phyloP scores from a whole-genome alignment of 2,329 filamentous ascomycete species.

The Grosmannia serpens region DNA sequence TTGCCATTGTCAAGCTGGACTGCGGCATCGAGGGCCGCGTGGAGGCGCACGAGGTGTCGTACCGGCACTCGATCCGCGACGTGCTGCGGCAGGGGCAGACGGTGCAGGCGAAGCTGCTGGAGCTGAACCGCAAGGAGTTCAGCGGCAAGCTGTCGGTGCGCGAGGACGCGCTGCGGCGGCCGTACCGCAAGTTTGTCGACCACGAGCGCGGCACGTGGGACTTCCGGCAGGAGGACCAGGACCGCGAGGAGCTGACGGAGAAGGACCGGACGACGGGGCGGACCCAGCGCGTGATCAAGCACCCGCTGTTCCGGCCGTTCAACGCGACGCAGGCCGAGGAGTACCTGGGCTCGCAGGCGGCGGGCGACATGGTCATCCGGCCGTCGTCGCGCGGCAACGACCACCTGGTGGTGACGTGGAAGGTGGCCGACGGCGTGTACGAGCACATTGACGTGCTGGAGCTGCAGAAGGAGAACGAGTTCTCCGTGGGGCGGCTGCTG shows the following conservation, averaged over 20 bases:
- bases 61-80: slow-evolving; percentile 58
- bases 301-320: slow-evolving; percentile 89
- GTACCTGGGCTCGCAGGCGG: slow-evolving; percentile 73
- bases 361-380: slow-evolving; percentile 87
- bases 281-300: slow-evolving; percentile 90
- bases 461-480: slow-evolving; percentile 93
- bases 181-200: slow-evolving; percentile 58
- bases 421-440: slow-evolving; percentile 90
- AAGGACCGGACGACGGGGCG: slow-evolving; percentile 79
- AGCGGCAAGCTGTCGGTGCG: slow-evolving; percentile 73
- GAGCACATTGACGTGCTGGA: slow-evolving; percentile 97
- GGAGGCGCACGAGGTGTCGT: slow-evolving; percentile 69
- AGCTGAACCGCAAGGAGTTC: slow-evolving; percentile 79
- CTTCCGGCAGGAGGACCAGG: slow-evolving; percentile 64
- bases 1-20: slow-evolving; percentile 86
- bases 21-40: slow-evolving; percentile 88
- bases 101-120: slow-evolving; percentile 75
- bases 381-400: slow-evolving; percentile 93
- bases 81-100: slow-evolving; percentile 73
- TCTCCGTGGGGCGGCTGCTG: slow-evolving; percentile 77
- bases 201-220: slow-evolving; percentile 80
- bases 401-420: slow-evolving; percentile 95
- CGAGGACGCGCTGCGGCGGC: slow-evolving; percentile 66
- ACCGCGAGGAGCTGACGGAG: slow-evolving; percentile 72
- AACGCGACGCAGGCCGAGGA: slow-evolving; percentile 89